Percentiles rank a stretch among this genome's conserved stretches.
Conservation (phyloP, 2,329 filamentous ascomycete genomes). For the Penicillium crustosum region DNA sequence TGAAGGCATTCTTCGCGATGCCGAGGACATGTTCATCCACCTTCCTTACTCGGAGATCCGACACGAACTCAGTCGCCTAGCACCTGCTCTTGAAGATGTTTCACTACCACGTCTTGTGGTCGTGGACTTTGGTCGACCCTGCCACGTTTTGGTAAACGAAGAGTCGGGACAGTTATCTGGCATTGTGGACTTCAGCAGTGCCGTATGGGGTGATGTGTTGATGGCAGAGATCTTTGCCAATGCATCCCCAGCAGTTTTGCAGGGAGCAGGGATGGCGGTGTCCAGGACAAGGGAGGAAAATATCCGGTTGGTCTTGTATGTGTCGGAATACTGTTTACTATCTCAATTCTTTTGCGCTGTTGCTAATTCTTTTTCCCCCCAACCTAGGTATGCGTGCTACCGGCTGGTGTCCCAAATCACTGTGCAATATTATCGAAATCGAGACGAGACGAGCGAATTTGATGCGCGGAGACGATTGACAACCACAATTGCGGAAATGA, state of each 20-base stretch:
- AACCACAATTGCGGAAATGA: constrained; percentile 32
- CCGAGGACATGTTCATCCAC: constrained; percentile 59
- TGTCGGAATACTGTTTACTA: neutral
- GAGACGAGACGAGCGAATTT: constrained; percentile 38
- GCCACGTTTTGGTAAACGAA: constrained; percentile 54
- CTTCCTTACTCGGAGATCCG: constrained; percentile 58
- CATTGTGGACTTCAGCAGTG: constrained; percentile 54
- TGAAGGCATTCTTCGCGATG: constrained; percentile 56
- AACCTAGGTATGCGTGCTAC: constrained; percentile 41
- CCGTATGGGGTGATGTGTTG: constrained; percentile 58
- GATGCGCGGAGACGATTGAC: constrained; percentile 39
- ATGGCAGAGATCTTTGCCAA: constrained; percentile 53
- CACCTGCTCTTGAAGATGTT: constrained; percentile 51
- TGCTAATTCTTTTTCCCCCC: neutral
- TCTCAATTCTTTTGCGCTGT: no score
- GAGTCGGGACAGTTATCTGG: constrained; percentile 50
- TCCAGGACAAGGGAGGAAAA: constrained; percentile 25
- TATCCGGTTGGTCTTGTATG: constrained; percentile 39
- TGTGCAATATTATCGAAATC: constrained; percentile 41
- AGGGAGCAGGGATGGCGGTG: constrained; percentile 36
- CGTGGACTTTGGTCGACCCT: constrained; percentile 49
- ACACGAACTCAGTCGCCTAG: constrained; percentile 48
- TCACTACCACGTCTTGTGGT: constrained; percentile 54
- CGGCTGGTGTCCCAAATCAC: constrained; percentile 39
- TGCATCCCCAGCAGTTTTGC: constrained; percentile 36